Evolutionary conservation across 805 yeast species (phyloP).

Genomic region (Saturnispora saitoi): DNA sequence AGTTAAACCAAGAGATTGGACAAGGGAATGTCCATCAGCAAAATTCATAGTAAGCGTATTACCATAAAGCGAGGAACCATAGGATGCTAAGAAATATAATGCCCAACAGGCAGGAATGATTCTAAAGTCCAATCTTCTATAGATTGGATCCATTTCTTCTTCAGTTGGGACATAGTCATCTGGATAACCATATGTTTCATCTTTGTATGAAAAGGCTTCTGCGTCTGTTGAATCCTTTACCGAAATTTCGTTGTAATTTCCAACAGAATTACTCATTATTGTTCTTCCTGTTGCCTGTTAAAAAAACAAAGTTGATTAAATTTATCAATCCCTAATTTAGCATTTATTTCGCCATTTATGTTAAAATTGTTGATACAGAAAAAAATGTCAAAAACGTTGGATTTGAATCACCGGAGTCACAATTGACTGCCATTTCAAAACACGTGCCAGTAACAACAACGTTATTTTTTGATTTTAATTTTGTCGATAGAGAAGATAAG

Average conservation of each 20-base stretch:
- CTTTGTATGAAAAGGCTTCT: neutral
- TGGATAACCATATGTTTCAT: conserved; percentile 3
- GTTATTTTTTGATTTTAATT: too few relatives aligned
- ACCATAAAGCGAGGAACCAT: conserved; percentile 72
- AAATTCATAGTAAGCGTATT: conserved; percentile 72
- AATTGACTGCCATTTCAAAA: neutral
- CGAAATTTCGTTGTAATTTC: neutral
- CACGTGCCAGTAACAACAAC: neutral
- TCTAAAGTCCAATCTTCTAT: conserved; percentile 56
- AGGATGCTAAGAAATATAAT: conserved; percentile 68
- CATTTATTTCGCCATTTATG: neutral
- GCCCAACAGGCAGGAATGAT: conserved; percentile 81
- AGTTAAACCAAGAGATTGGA: conserved; percentile 40
- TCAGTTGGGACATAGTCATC: conserved; percentile 17
- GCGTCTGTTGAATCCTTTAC: neutral
- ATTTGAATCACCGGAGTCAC: conserved; percentile 1
- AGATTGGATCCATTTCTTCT: conserved; percentile 41
- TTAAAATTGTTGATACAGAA: neutral
- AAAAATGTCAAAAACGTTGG: neutral
- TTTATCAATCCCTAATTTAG: neutral
- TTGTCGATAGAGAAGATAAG: too few relatives aligned
- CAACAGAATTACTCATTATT: neutral
- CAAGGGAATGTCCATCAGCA: conserved; percentile 51
- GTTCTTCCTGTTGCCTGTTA: neutral
- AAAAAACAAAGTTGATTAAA: neutral